Conservation (phyloP, 805 yeast species). For the Candida palmyrensis region DNA sequence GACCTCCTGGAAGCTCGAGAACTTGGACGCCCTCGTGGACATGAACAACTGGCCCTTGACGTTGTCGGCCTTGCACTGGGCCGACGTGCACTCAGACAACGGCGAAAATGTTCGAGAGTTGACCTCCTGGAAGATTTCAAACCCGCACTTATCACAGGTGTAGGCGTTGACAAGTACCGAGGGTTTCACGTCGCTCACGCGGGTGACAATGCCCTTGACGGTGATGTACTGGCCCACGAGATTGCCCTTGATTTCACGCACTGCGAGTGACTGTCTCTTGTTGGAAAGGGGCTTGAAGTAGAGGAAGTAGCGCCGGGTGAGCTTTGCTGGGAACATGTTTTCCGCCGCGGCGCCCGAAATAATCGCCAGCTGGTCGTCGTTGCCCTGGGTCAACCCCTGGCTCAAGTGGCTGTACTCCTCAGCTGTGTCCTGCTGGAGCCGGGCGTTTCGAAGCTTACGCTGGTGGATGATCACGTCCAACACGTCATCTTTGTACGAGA, state of each 20-base stretch:
- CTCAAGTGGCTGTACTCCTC: slow-evolving; percentile 50
- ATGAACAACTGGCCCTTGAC: slow-evolving; percentile 85
- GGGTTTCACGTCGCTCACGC: slow-evolving; percentile 96
- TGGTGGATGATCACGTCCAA: slow-evolving; percentile 90
- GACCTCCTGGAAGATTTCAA: slow-evolving; percentile 94
- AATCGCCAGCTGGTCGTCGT: slow-evolving; percentile 15
- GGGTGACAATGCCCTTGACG: slow-evolving; percentile 88
- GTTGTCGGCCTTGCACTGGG: slow-evolving; percentile 71
- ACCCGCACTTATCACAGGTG: slow-evolving; percentile 96
- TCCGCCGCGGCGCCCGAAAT: slow-evolving; percentile 17
- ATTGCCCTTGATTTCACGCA: slow-evolving; percentile 81
- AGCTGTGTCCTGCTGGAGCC: slow-evolving; percentile 61
- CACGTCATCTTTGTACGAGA: slow-evolving; percentile 81
- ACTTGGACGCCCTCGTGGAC: slow-evolving; percentile 94
- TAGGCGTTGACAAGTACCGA: slow-evolving; percentile 87
- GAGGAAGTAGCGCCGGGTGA: slow-evolving; percentile 80
- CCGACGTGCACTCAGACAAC: slow-evolving; percentile 79
- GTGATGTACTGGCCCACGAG: slow-evolving; percentile 85
- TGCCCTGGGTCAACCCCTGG: slow-evolving; percentile 20
- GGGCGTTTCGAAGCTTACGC: slow-evolving; percentile 75
- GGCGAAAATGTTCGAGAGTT: slow-evolving; percentile 81
- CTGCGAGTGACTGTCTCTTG: slow-evolving; percentile 62
- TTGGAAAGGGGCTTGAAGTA: slow-evolving; percentile 78
- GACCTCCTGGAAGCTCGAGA: slow-evolving; percentile 92
- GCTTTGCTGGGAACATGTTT: slow-evolving; percentile 74